Conservation (phyloP, 2,329 filamentous ascomycete genomes). For the Penicillium psychrosexuale region DNA sequence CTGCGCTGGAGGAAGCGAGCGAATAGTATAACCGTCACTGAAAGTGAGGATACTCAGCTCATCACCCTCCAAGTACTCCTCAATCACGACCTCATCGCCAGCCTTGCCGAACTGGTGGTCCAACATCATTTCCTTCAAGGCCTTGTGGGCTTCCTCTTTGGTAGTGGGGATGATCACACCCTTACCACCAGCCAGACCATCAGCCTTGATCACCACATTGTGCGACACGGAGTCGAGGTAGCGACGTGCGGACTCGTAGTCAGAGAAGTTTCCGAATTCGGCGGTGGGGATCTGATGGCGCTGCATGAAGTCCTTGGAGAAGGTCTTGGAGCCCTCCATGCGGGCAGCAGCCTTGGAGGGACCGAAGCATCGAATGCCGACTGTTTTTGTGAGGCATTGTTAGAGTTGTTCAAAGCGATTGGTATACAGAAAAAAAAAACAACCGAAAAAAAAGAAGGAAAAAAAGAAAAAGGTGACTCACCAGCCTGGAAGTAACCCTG, state of each 20-base stretch:
- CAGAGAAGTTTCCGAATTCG: slow-evolving; percentile 81
- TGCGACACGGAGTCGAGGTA: slow-evolving; percentile 72
- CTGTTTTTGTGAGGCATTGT: slow-evolving; percentile 32
- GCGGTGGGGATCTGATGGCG: slow-evolving; percentile 87
- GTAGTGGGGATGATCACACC: slow-evolving; percentile 84
- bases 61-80: slow-evolving; percentile 87
- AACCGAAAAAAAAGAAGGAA: not conserved
- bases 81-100: slow-evolving; percentile 88
- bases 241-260: slow-evolving; percentile 67
- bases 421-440: not conserved
- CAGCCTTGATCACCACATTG: slow-evolving; percentile 88
- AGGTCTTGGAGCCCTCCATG: slow-evolving; percentile 96
- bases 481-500: slow-evolving; percentile 72
- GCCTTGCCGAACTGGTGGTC: slow-evolving; percentile 81
- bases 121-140: slow-evolving; percentile 86
- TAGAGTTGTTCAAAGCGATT: slow-evolving; percentile 5
- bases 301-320: slow-evolving; percentile 97
- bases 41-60: slow-evolving; percentile 91
- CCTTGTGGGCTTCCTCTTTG: slow-evolving; percentile 77
- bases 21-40: slow-evolving; percentile 81
- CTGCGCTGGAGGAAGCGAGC: slow-evolving; percentile 83
- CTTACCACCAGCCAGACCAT: slow-evolving; percentile 88
- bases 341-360: slow-evolving; percentile 78
- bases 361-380: slow-evolving; percentile 78
- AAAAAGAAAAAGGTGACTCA: slow-evolving; percentile 23